Conservation (phyloP, 1,139 yeast species). For the Ogataea hybrid region DNA sequence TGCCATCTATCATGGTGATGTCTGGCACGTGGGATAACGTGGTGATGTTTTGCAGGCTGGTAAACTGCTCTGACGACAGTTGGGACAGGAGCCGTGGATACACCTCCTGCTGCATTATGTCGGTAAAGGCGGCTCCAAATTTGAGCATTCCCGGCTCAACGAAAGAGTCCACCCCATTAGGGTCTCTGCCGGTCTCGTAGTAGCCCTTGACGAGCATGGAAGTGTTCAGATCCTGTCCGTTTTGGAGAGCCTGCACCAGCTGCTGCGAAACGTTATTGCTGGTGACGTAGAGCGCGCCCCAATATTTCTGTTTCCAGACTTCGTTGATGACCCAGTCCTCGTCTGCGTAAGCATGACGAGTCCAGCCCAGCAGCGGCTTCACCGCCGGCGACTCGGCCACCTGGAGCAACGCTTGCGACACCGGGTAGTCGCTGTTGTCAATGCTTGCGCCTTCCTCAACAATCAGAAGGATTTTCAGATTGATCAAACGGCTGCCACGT, state of each 20-base stretch:
- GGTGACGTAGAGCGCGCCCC: constrained; percentile 51
- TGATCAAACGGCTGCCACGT: constrained; percentile 37
- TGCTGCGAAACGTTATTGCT: constrained; percentile 32
- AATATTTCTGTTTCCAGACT: constrained; percentile 49
- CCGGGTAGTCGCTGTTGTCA: constrained; percentile 30
- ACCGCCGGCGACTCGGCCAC: constrained; percentile 29
- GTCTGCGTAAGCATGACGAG: constrained; percentile 21
- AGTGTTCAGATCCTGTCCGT: constrained; percentile 30
- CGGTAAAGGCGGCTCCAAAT: constrained; percentile 34
- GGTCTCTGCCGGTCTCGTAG: constrained; percentile 57
- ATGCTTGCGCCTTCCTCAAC: constrained; percentile 38
- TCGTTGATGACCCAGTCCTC: constrained; percentile 35
- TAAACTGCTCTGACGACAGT: constrained; percentile 26
- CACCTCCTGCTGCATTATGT: constrained; percentile 28
- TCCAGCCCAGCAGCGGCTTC: constrained; percentile 41
- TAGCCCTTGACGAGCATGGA: constrained; percentile 36
- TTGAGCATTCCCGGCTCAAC: constrained; percentile 40
- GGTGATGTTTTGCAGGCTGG: constrained; percentile 21
- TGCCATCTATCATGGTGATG: constrained; percentile 44
- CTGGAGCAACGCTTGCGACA: constrained; percentile 37
- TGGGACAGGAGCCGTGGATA: constrained; percentile 33
- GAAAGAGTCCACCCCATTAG: constrained; percentile 40
- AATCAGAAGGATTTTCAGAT: constrained; percentile 46
- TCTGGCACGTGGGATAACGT: constrained; percentile 37
- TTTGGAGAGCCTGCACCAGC: constrained; percentile 34